phyloP scores from a whole-genome alignment of 495 filamentous ascomycete species.

The Immersiella caudata region DNA sequence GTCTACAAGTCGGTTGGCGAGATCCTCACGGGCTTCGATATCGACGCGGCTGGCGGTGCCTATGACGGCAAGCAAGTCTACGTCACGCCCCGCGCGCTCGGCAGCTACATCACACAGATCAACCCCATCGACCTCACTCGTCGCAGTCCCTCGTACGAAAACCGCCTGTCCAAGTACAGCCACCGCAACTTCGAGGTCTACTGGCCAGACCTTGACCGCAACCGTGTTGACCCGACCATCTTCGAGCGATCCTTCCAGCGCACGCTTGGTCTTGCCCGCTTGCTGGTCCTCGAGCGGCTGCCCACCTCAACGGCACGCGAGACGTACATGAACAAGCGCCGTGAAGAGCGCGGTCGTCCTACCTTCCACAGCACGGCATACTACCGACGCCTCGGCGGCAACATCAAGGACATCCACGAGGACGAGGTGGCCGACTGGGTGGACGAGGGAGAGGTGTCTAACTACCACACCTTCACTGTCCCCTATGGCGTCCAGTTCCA shows the following conservation, averaged over 20 bases:
- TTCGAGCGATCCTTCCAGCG: conserved; percentile 76
- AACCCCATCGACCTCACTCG: conserved; percentile 79
- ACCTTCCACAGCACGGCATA: conserved; percentile 32
- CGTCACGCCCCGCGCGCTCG: conserved; percentile 67
- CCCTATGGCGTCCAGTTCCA: conserved; percentile 74
- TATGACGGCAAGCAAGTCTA: conserved; percentile 80
- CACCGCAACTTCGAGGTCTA: conserved; percentile 81
- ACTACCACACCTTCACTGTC: conserved; percentile 77
- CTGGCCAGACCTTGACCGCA: conserved; percentile 71
- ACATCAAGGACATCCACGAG: conserved; percentile 71
- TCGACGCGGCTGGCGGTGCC: conserved; percentile 77
- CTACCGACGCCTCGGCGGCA: conserved; percentile 46
- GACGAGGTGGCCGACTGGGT: conserved; percentile 85
- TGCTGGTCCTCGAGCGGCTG: conserved; percentile 76
- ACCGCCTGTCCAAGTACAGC: conserved; percentile 83
- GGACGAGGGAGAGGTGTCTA: conserved; percentile 68
- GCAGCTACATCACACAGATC: conserved; percentile 73
- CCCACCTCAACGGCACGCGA: conserved; percentile 68
- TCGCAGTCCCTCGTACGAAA: conserved; percentile 85
- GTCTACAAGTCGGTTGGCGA: conserved; percentile 80
- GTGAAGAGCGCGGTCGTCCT: conserved; percentile 70
- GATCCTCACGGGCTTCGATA: conserved; percentile 83
- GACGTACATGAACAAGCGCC: conserved; percentile 63
- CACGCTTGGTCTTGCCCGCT: conserved; percentile 72
- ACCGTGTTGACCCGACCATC: conserved; percentile 77